Base-by-base conservation (phyloP, 345 rosid species). In the Linum usitatissimum region DNA sequence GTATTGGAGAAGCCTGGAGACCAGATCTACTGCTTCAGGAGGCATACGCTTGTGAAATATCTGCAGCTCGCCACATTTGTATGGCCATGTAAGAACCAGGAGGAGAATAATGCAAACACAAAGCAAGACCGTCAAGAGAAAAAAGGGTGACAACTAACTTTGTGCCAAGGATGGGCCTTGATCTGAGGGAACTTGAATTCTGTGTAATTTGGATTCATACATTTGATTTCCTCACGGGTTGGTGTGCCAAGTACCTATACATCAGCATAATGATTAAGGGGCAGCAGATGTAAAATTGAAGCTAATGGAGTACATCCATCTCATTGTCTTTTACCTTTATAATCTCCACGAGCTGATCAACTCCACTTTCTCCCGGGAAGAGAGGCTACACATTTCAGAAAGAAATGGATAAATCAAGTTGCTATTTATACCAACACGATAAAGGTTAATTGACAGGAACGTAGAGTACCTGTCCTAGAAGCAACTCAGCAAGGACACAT, bases 131-230 rank as follows among this genome's bases (percentile, higher is more conserved):
- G 18, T 49, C 53, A 30, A 64, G 36, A 66, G 34, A 31, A 5
- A 36, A 23, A 30, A 12, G 18, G 36, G 31, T n/a, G 40, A 57
- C 28, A 23, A 39, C 15, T 55, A 75, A 89, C 99, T 96, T 93
- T 93, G 78, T 93, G 99, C 99, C 97, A 90, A 13, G 98, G 98
- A 75, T 92, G 98, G 55, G 98, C 96, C 78, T 92, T 92, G 61
- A 92, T 92, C 80, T 92, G 99, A 58, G 99, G 97, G 72, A 93
- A 93, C 59, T 90, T 93, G 78, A 84, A 93, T 73, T 93, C 99
- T 0, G 91, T 90, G 73, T 93, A 90, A 76, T 93, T 93, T 6
- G 99, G 99, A 62, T 93, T 93, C 99, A 93, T 93, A 81, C 97
- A 93, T 75, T 90, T 93, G 62, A 90, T 90, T 80, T 93, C 99